Evolutionary conservation across 2,329 filamentous ascomycete genomes (phyloP).

Genomic region (Colletotrichum gigasporum): DNA sequence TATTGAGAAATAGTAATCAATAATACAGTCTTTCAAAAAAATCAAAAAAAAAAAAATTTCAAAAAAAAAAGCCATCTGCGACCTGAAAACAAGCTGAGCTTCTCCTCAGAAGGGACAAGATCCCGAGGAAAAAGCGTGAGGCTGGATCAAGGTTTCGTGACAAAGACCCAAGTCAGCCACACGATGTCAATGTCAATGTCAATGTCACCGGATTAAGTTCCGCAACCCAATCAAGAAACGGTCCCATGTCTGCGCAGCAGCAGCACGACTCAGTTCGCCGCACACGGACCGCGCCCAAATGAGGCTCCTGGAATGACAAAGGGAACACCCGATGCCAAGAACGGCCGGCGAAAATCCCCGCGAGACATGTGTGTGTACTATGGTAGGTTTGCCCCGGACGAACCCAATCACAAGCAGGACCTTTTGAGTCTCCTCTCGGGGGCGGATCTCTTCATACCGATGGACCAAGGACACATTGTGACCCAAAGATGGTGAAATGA

Average conservation of each 20-base stretch:
- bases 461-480: too few relatives aligned
- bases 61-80: too few relatives aligned
- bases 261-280: neutral
- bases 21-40: too few relatives aligned
- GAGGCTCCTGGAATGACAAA: neutral
- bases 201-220: slow-evolving; percentile 3
- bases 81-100: too few relatives aligned
- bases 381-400: too few relatives aligned
- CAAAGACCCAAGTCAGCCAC: neutral
- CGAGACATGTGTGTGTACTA: too few relatives aligned
- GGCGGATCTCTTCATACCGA: too few relatives aligned
- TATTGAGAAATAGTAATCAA: neutral
- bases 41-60: too few relatives aligned
- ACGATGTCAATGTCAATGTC: neutral
- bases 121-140: neutral
- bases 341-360: too few relatives aligned
- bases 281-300: neutral
- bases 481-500: neutral
- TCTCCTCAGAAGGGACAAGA: neutral
- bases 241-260: neutral
- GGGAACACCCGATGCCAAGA: too few relatives aligned
- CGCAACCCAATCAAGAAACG: neutral
- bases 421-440: too few relatives aligned
- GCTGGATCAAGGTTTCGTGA: neutral
- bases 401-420: too few relatives aligned